Percentiles rank a stretch among this genome's conserved stretches.
These are phyloP conservation scores for Rhizodiscina lignyota DNA, from an alignment of 495 filamentous ascomycete species.

Conservation along the genomic window DNA sequence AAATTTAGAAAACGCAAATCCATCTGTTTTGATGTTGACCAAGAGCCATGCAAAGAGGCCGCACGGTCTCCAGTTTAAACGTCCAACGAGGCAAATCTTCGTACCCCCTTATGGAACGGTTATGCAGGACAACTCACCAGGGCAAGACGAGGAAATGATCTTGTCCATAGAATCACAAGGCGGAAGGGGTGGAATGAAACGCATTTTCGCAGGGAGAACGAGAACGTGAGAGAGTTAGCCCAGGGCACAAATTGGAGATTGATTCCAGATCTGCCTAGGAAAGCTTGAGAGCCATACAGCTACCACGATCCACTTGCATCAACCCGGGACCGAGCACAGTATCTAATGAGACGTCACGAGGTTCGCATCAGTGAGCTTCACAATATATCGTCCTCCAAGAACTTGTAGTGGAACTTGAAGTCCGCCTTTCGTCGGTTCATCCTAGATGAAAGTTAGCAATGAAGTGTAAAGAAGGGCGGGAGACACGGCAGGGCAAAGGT, in stretches of 20 bases:
- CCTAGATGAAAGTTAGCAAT: conserved; percentile 34
- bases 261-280: background rate
- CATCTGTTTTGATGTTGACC: too few relatives aligned
- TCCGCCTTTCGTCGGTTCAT: conserved; percentile 98
- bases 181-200: too few relatives aligned
- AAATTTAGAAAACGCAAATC: too few relatives aligned
- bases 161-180: too few relatives aligned
- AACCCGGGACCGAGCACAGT: background rate
- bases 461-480: conserved; percentile 1
- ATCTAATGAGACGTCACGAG: background rate
- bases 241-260: background rate
- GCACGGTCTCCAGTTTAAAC: too few relatives aligned
- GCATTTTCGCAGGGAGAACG: too few relatives aligned
- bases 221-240: too few relatives aligned
- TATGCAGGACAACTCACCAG: too few relatives aligned
- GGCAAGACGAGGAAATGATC: too few relatives aligned
- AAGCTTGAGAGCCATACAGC: background rate
- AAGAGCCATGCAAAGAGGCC: too few relatives aligned
- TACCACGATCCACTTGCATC: background rate
- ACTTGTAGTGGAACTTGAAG: conserved; percentile 97
- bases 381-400: conserved; percentile 78
- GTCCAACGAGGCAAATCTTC: too few relatives aligned
- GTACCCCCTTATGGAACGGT: too few relatives aligned
- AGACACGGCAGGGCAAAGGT: conserved; percentile 7
- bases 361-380: background rate